Conservation (phyloP, 352 stramenopile species). For the Phytopythium vexans region DNA sequence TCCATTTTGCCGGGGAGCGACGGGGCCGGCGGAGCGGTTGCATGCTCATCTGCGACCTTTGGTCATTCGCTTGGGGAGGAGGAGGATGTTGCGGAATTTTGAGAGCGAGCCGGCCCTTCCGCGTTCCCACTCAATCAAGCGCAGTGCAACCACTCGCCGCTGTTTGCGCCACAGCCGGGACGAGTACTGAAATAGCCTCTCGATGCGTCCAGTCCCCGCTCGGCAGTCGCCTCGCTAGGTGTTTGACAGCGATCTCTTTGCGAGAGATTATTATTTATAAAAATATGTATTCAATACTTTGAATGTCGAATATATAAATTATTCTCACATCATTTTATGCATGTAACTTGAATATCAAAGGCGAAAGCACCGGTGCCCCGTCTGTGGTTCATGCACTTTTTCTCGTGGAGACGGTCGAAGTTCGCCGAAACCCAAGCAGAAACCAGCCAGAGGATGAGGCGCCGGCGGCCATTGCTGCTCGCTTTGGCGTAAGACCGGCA, state of each 20-base stretch:
- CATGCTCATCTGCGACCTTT: conserved; percentile 3
- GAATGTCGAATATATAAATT: no score
- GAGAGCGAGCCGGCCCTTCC: not conserved
- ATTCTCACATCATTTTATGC: no score
- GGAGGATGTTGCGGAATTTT: no score
- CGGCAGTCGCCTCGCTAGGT: no score
- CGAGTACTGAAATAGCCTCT: no score
- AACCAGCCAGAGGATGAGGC: not conserved
- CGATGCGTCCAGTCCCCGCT: no score
- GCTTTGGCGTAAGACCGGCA: not conserved
- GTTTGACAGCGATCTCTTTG: no score
- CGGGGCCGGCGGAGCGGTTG: not conserved
- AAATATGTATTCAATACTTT: not conserved
- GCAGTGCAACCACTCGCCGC: no score
- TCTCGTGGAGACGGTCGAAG: not conserved
- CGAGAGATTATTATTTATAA: not conserved
- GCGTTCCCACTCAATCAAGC: not conserved
- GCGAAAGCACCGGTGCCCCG: not conserved
- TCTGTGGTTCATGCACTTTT: not conserved
- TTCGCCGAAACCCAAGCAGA: conserved; percentile 1
- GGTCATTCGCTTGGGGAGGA: not conserved
- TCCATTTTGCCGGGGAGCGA: not conserved
- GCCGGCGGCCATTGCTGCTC: no score
- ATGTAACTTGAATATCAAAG: not conserved
- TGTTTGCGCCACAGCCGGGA: no score